Conservation (phyloP, 192 early-diverging fungal genomes). For the Dissophora globulifera region DNA sequence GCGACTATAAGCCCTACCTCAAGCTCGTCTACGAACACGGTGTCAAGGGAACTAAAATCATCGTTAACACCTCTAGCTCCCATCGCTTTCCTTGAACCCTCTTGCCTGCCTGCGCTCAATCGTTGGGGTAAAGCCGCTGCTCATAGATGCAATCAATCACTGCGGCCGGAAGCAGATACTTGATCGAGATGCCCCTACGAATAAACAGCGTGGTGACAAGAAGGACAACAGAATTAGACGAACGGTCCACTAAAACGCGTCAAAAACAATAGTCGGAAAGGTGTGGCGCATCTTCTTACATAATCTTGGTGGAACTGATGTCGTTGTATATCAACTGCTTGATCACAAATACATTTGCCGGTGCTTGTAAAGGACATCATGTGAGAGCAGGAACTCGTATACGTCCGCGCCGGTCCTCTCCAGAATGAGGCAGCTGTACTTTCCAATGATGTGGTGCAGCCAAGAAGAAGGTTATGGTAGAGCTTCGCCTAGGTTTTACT, state of each 20-base stretch:
- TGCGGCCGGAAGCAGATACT: constrained; percentile 91
- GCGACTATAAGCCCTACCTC: constrained; percentile 52
- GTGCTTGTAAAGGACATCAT: constrained; percentile 91
- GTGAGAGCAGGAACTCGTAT: constrained; percentile 88
- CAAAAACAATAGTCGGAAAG: background rate
- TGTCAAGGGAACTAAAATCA: constrained; percentile 31
- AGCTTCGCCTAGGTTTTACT: no score
- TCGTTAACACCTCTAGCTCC: no score
- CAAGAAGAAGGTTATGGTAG: constrained; percentile 47
- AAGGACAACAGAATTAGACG: no score
- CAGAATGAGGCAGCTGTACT: constrained; percentile 94
- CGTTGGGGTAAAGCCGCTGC: constrained; percentile 76
- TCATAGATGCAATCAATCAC: constrained; percentile 91
- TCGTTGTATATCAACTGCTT: constrained; percentile 99
- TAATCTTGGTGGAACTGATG: constrained; percentile 96
- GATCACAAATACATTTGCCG: constrained; percentile 91
- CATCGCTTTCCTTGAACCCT: no score
- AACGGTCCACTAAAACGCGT: no score
- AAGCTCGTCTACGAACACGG: constrained; percentile 28
- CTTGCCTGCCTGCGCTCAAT: constrained; percentile 4
- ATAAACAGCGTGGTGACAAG: constrained; percentile 95
- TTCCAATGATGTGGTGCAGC: constrained; percentile 91
- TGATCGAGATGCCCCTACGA: constrained; percentile 92
- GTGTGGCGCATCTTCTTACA: constrained; percentile 54
- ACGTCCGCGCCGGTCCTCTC: constrained; percentile 96